Base-by-base conservation (phyloP, 2,329 filamentous ascomycete genomes). In the Phaeosphaeriaceae sp. region DNA sequence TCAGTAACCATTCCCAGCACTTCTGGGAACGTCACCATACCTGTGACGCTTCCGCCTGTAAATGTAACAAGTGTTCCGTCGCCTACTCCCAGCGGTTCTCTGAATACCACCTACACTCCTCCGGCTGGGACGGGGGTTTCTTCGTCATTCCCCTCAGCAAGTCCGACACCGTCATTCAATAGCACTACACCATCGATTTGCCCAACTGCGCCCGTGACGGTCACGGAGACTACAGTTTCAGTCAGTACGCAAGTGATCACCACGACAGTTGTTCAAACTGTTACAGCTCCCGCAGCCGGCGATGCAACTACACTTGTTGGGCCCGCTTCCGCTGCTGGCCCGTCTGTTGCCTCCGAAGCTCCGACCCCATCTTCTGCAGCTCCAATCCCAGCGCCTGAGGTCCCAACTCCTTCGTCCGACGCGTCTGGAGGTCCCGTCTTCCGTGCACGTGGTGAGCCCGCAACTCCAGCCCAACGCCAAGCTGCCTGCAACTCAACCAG, bases 381-480 rank as follows among this genome's bases (percentile, higher is more conserved):
- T 13, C 11, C 31, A 11, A 15, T 7, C 13, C 6, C 31, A 3
- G 13, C 31, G 31, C 31, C 31, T 7, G 31, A 13, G 31, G 54
- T 20, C n/a, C 50, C 52, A 1, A 46, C 54, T 24, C 5, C 52
- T 20, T 55, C 49, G 2, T 45, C 55, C 2, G 52, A 47, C 7
- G 53, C 20, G 15, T 17, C 21, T 4, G 20, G 45, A 10, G 45
- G 22, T 7, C 6, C 45, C 13, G 22, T n/a, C 9, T 47, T 24
- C 44, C 51, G 51, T 25, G 27, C 31, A 19, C 44, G 25, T 21
- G 67, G 63, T 31, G 55, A 59, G 24, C 61, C 60, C 3, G 71
- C 74, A 9, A 68, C 70, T 13, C 60, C 54, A 9, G 60, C 58
- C 0, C 71, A 74, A 48, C 71, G 74, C 50, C 55, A 58, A 21